These are phyloP conservation scores for Kwoniella dendrophila DNA, from an alignment of 768 basidiomycete genomes.

Conservation along the genomic window DNA sequence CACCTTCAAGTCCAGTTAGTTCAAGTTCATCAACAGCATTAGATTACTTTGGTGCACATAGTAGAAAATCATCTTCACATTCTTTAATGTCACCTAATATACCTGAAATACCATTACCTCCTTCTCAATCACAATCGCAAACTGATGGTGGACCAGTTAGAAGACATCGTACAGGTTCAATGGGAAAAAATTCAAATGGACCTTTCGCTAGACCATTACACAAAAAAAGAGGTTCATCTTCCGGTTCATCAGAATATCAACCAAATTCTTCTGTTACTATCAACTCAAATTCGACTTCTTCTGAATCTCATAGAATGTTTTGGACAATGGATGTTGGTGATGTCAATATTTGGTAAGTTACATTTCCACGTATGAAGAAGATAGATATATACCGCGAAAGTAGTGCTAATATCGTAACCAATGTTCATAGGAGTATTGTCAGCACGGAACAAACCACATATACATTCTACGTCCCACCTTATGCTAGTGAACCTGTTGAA, in stretches of 20 bases:
- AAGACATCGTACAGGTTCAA: slow-evolving; percentile 37
- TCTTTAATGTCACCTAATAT: slow-evolving; percentile 34
- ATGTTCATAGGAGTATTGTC: slow-evolving; percentile 47
- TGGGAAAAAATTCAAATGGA: slow-evolving; percentile 12
- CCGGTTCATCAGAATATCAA: slow-evolving; percentile 16
- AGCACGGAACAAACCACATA: slow-evolving; percentile 49
- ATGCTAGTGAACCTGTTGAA: slow-evolving; percentile 21
- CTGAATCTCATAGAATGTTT: slow-evolving; percentile 17
- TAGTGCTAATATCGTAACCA: background rate
- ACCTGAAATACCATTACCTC: slow-evolving; percentile 25
- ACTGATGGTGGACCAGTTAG: slow-evolving; percentile 45
- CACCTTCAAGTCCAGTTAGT: slow-evolving; percentile 44
- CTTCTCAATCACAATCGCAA: slow-evolving; percentile 14
- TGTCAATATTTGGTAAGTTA: slow-evolving; percentile 38
- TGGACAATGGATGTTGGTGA: slow-evolving; percentile 49
- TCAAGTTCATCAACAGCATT: slow-evolving; percentile 23
- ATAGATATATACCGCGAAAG: too few species aligned
- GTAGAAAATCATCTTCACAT: slow-evolving; percentile 36
- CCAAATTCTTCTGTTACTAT: slow-evolving; percentile 14
- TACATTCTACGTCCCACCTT: slow-evolving; percentile 46
- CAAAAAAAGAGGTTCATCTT: slow-evolving; percentile 30
- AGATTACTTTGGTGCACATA: slow-evolving; percentile 46
- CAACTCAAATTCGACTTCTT: too few species aligned
- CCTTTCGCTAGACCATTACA: slow-evolving; percentile 34
- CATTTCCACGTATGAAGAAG: too few species aligned